Evolutionary conservation across 257 asterid genomes (phyloP).

Genomic region (Jacaranda copaia): DNA sequence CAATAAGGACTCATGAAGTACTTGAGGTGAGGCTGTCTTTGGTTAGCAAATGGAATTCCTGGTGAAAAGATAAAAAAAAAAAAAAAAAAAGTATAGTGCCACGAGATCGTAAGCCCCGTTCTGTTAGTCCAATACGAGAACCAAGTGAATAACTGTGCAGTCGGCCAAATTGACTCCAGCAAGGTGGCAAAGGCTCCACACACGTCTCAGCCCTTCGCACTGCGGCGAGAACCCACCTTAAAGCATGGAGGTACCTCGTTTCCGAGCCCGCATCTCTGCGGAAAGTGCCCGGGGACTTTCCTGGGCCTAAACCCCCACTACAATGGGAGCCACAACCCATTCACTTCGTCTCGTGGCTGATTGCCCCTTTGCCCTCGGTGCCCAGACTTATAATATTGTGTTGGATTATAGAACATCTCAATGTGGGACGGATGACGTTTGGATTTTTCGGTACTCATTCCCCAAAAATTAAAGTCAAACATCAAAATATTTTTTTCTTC

Average conservation of each 20-base stretch:
- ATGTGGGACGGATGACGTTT: neutral
- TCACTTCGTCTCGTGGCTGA: conserved; percentile 29
- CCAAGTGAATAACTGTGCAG: conserved; percentile 38
- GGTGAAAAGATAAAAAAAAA: neutral
- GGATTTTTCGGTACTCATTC: too few species aligned
- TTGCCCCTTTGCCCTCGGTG: fast-evolving
- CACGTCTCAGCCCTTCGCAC: conserved; percentile 39
- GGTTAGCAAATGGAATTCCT: too few species aligned
- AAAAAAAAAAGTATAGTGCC: neutral
- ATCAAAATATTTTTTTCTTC: too few species aligned
- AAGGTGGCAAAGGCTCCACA: conserved; percentile 31
- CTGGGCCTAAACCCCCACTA: conserved; percentile 13
- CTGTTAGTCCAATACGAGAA: neutral
- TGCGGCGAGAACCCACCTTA: neutral
- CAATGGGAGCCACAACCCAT: neutral
- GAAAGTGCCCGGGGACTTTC: conserved; percentile 38
- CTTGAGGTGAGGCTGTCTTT: too few species aligned
- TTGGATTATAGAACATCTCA: too few species aligned
- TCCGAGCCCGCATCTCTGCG: conserved; percentile 38
- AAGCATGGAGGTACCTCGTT: neutral
- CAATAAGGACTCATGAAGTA: too few species aligned
- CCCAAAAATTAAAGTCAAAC: too few species aligned
- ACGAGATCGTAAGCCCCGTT: conserved; percentile 45
- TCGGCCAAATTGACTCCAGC: conserved; percentile 27
- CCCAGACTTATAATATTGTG: neutral